phyloP scores from a whole-genome alignment of 441 rosid genomes.

The Populus tomentosa region DNA sequence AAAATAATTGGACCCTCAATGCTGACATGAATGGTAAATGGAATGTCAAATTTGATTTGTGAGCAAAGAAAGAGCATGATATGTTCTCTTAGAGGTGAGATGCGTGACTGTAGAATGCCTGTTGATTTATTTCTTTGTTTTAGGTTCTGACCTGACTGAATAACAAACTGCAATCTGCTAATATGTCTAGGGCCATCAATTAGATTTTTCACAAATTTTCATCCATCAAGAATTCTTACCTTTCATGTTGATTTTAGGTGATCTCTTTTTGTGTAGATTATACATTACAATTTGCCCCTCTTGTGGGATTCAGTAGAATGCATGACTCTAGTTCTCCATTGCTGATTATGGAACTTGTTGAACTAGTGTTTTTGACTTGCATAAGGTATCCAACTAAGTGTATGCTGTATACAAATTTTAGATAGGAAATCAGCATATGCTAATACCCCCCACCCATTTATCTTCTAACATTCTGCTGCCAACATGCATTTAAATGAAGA shows the following conservation, averaged over 20 bases:
- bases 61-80: conserved; percentile 16
- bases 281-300: not conserved
- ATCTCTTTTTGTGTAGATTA: not conserved
- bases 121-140: conserved; percentile 17
- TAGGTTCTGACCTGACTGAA: conserved; percentile 13
- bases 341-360: not conserved
- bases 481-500: not conserved
- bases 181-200: not conserved
- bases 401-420: not conserved
- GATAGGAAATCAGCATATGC: not conserved
- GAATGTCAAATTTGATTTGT: conserved; percentile 79
- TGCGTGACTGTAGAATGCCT: conserved; percentile 15
- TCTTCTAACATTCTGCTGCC: not conserved
- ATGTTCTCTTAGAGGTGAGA: conserved; percentile 20
- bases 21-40: conserved; percentile 73
- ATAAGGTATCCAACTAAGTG: not conserved
- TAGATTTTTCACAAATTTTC: not conserved
- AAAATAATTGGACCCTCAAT: conserved; percentile 87
- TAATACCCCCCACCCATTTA: not conserved
- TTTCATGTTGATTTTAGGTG: conserved; percentile 2
- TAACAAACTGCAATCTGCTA: conserved; percentile 1
- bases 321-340: not conserved
- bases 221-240: not conserved
- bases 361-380: not conserved
- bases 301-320: not conserved